A percentile compares a stretch with the other conserved stretches of the same genome.
These are phyloP conservation scores for Phaeotremella fagi DNA, from an alignment of 768 basidiomycete species.

Conservation along the genomic window DNA sequence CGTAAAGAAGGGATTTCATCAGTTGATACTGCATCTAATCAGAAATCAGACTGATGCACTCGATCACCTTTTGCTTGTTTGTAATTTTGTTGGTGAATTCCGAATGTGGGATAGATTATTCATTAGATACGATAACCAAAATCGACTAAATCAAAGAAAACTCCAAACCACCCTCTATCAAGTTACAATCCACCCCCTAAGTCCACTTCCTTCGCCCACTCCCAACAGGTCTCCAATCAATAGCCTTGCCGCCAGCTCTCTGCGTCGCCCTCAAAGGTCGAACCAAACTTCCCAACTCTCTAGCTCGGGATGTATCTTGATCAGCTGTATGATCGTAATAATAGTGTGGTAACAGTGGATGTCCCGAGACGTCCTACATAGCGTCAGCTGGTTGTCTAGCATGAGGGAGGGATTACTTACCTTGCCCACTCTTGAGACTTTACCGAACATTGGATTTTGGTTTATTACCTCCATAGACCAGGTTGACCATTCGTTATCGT, in stretches of 20 bases:
- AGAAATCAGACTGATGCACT: too few species aligned
- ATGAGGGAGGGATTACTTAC: slow-evolving; percentile 13
- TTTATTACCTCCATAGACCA: slow-evolving; percentile 34
- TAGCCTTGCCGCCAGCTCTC: slow-evolving; percentile 42
- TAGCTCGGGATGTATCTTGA: slow-evolving; percentile 37
- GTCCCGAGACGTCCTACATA: slow-evolving; percentile 47
- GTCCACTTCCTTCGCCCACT: slow-evolving; percentile 27
- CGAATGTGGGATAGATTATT: too few species aligned
- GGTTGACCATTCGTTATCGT: slow-evolving; percentile 30
- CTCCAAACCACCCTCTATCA: too few species aligned
- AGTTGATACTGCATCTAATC: too few species aligned
- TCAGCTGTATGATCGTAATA: slow-evolving; percentile 48
- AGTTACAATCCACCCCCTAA: neutral
- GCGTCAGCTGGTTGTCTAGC: neutral
- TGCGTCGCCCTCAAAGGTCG: slow-evolving; percentile 42
- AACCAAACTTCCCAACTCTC: slow-evolving; percentile 42
- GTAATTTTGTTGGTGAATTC: too few species aligned
- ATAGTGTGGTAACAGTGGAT: slow-evolving; percentile 46
- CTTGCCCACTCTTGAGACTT: slow-evolving; percentile 44
- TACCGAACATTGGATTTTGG: slow-evolving; percentile 43
- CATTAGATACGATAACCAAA: too few species aligned
- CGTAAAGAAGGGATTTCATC: too few species aligned
- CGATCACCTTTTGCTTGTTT: too few species aligned
- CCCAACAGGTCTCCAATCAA: slow-evolving; percentile 48
- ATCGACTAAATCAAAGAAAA: too few species aligned